Base-by-base conservation (phyloP, 192 early-diverging fungal species). In the Rhizophagus sp. region DNA sequence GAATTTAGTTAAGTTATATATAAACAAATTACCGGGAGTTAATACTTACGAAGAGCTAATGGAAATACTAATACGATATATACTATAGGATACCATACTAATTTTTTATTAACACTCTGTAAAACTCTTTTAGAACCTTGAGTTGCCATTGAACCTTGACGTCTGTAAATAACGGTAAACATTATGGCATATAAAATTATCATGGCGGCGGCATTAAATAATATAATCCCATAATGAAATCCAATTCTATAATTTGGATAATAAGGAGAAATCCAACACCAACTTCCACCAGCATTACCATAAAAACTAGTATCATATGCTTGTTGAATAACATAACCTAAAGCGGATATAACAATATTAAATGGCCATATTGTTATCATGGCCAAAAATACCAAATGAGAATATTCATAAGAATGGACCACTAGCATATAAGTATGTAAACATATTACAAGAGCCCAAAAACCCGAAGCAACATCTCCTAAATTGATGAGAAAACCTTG, bases 401-500 rank as follows among this genome's bases (percentile, higher is more conserved):
- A 17, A 25, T 24, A 63, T 71, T 79, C 78, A 62, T 71, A 71
- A 22, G 67, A 71, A 62, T 71, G 68, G 19, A 71, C 50, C 1
- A 79, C 68, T 1, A 79, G 4, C 33, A 71, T 39, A 44, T 79
- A 79, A 34, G 78, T 71, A 19, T 79, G 78, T 10, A 79, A 11
- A 62, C 78, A 71, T 27, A 79, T 79, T 17, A 52, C 52, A 3
- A 71, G 15, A 39, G 78, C 50, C 78, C 78, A 79, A 44, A 71
- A 71, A 0, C 68, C 78, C 15, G 78, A 79, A 62, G 64, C 15
- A 24, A 71, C 50, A 24, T 79, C 78, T 47, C 78, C 78, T 30
- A 79, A 15, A 71, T 79, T 79, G 1, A 79, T 79, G 3, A 79
- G 19, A 13, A 70, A 25, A 4, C 78, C 78, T 71, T 79, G 78